These are phyloP conservation scores for Tolypocladium nubicola DNA, from an alignment of 2,329 filamentous ascomycete species.

Conservation along the genomic window DNA sequence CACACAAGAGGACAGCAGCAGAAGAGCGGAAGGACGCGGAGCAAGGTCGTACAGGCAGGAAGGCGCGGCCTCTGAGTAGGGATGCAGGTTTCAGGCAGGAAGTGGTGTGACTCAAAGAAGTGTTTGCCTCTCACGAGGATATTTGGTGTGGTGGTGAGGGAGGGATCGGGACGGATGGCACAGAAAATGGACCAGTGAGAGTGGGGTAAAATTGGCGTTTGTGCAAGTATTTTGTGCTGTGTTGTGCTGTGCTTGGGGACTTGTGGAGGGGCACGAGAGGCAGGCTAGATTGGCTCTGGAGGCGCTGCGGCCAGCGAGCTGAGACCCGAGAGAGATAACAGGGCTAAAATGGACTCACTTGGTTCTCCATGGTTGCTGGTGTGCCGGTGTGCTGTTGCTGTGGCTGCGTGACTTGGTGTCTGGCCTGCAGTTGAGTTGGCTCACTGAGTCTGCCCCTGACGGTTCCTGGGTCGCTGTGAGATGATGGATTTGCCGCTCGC, in stretches of 20 bases:
- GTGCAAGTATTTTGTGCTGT: background rate
- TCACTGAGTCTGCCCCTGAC: background rate
- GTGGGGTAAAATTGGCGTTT: constrained; percentile 8
- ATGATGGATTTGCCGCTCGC: background rate
- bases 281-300: constrained; percentile 1
- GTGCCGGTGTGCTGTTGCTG: background rate
- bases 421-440: background rate
- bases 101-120: background rate
- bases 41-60: background rate
- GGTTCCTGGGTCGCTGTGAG: background rate
- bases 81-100: background rate
- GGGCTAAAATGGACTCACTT: constrained; percentile 6
- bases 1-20: background rate
- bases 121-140: background rate
- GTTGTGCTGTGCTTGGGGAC: background rate
- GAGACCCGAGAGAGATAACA: background rate
- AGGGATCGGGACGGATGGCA: constrained; percentile 3
- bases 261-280: background rate
- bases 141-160: constrained; percentile 3
- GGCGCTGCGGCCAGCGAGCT: background rate
- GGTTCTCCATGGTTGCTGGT: constrained; percentile 10
- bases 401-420: background rate
- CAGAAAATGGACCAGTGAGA: constrained; percentile 4
- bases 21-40: background rate
- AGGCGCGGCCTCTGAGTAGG: background rate